Conservation (phyloP, 2,329 filamentous ascomycete genomes). For the Exserohilum turcica region DNA sequence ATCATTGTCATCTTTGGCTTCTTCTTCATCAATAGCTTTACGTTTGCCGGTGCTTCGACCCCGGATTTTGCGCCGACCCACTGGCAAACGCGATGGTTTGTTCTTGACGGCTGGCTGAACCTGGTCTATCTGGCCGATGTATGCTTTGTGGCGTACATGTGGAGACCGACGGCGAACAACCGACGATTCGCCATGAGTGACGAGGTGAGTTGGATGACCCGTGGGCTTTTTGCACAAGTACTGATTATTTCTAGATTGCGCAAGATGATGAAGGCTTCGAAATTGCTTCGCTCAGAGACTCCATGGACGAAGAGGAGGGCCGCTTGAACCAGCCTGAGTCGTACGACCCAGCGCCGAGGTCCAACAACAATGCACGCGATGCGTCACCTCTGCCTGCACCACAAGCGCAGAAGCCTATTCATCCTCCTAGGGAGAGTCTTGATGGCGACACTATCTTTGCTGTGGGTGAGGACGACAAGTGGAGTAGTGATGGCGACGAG, state of each 20-base stretch:
- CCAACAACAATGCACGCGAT: slow-evolving; percentile 42
- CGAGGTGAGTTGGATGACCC: slow-evolving; percentile 62
- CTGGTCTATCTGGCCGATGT: slow-evolving; percentile 95
- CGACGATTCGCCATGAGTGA: slow-evolving; percentile 98
- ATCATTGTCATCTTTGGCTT: slow-evolving; percentile 97
- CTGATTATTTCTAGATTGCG: slow-evolving; percentile 66
- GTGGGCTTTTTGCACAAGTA: not conserved
- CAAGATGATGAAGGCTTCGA: slow-evolving; percentile 99
- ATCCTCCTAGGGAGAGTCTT: slow-evolving; percentile 63
- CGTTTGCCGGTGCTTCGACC: slow-evolving; percentile 82
- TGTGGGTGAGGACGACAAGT: slow-evolving; percentile 84
- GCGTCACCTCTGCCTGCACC: slow-evolving; percentile 60
- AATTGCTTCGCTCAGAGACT: slow-evolving; percentile 86
- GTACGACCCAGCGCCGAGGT: slow-evolving; percentile 48
- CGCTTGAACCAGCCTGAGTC: slow-evolving; percentile 45
- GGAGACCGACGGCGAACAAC: slow-evolving; percentile 96
- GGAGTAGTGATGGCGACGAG: slow-evolving; percentile 66
- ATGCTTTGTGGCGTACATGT: slow-evolving; percentile 90
- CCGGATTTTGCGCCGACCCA: slow-evolving; percentile 93
- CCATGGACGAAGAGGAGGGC: slow-evolving; percentile 67
- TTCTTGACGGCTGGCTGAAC: slow-evolving; percentile 96
- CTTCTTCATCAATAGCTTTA: slow-evolving; percentile 98
- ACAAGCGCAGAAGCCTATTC: slow-evolving; percentile 54
- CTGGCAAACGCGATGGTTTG: slow-evolving; percentile 97
- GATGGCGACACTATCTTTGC: slow-evolving; percentile 97